These are phyloP conservation scores for Eucalyptus urophylla DNA, from an alignment of 345 rosid genomes.

Conservation along the genomic window DNA sequence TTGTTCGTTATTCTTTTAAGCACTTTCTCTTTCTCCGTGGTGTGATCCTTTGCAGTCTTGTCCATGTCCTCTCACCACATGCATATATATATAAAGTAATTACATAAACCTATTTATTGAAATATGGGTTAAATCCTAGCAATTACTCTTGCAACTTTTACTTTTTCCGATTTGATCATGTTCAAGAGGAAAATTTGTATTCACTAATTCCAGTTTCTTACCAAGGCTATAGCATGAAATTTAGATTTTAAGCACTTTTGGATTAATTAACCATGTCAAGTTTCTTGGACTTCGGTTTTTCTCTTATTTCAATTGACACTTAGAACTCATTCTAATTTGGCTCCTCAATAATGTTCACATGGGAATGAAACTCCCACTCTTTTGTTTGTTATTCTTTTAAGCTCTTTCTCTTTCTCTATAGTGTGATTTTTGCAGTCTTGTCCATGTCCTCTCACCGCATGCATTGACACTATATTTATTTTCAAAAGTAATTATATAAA, in stretches of 20 bases:
- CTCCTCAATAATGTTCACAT: not conserved
- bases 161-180: too few relatives aligned
- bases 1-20: not conserved
- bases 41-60: not conserved
- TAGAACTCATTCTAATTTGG: not conserved
- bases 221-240: not conserved
- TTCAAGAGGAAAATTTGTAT: too few relatives aligned
- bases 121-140: not conserved
- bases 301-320: not conserved
- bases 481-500: not conserved
- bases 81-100: too few relatives aligned
- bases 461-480: not conserved
- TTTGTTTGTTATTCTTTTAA: not conserved
- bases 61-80: too few relatives aligned
- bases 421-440: too few relatives aligned
- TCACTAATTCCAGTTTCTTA: too few relatives aligned
- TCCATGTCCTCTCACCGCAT: not conserved
- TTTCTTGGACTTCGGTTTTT: not conserved
- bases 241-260: not conserved
- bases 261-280: too few relatives aligned
- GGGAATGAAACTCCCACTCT: not conserved
- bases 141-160: not conserved
- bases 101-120: not conserved
- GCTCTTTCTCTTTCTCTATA: not conserved
- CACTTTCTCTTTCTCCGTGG: not conserved